A percentile compares a stretch with the other conserved stretches of the same genome.
Conservation (phyloP, 2,329 filamentous ascomycete species). For the Pezicula rhizophila region DNA sequence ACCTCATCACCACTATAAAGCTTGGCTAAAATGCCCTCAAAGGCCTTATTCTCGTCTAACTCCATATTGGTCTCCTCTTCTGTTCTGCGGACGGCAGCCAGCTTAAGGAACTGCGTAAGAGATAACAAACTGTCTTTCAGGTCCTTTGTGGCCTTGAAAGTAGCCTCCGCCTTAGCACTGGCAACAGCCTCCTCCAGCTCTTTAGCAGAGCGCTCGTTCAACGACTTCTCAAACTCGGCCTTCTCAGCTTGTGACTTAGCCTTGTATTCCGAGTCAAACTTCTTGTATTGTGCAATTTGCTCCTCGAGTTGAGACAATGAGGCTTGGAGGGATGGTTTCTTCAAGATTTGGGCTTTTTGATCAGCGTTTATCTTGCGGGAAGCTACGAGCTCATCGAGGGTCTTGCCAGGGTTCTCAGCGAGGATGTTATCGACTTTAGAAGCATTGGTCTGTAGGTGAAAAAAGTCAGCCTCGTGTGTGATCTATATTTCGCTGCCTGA, state of each 20-base stretch:
- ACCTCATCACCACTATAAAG: slow-evolving; percentile 74
- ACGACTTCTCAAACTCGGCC: slow-evolving; percentile 52
- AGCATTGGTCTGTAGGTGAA: slow-evolving; percentile 52
- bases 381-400: slow-evolving; percentile 66
- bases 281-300: slow-evolving; percentile 68
- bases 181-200: slow-evolving; percentile 42
- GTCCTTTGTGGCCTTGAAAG: slow-evolving; percentile 46
- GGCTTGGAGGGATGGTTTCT: slow-evolving; percentile 66
- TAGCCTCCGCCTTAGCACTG: slow-evolving; percentile 45
- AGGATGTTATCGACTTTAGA: slow-evolving; percentile 67
- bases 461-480: slow-evolving; percentile 12
- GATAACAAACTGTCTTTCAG: slow-evolving; percentile 61
- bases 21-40: slow-evolving; percentile 72
- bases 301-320: slow-evolving; percentile 68
- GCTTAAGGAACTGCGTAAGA: slow-evolving; percentile 73
- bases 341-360: slow-evolving; percentile 70
- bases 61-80: slow-evolving; percentile 59
- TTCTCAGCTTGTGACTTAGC: slow-evolving; percentile 51
- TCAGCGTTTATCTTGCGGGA: slow-evolving; percentile 72
- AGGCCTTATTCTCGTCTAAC: slow-evolving; percentile 69
- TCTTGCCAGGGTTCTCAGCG: slow-evolving; percentile 61
- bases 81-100: slow-evolving; percentile 69
- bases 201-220: slow-evolving; percentile 42
- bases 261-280: slow-evolving; percentile 68
- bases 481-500: slow-evolving; percentile 11